These are phyloP conservation scores for Dothiorella sarmentorum DNA, from an alignment of 2,329 filamentous ascomycete species.

Conservation along the genomic window DNA sequence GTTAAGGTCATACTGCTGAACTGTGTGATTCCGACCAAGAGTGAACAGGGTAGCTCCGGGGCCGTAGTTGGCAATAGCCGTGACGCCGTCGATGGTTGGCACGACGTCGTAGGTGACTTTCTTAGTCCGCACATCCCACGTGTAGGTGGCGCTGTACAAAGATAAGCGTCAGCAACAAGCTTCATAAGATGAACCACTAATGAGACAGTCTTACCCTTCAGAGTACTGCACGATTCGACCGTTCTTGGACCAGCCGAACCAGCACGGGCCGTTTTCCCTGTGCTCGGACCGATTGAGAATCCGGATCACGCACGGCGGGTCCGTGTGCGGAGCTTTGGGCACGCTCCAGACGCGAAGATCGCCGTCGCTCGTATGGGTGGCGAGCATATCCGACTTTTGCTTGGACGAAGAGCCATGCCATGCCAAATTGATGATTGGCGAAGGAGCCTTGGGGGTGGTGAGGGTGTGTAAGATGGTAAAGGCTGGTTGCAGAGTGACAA, in stretches of 20 bases:
- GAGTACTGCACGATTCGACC: slow-evolving; percentile 90
- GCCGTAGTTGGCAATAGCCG: slow-evolving; percentile 82
- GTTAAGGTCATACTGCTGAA: slow-evolving; percentile 94
- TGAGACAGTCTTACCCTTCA: slow-evolving; percentile 66
- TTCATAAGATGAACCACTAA: not conserved
- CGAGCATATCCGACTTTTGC: slow-evolving; percentile 97
- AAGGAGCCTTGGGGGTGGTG: slow-evolving; percentile 77
- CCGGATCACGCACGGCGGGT: slow-evolving; percentile 83
- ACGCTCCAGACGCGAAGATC: slow-evolving; percentile 97
- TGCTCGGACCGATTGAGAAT: slow-evolving; percentile 78
- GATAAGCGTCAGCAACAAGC: slow-evolving; percentile 24
- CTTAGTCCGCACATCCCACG: slow-evolving; percentile 97
- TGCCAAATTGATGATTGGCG: slow-evolving; percentile 78
- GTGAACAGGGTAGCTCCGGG: slow-evolving; percentile 91
- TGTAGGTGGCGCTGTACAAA: slow-evolving; percentile 17
- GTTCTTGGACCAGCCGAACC: slow-evolving; percentile 99
- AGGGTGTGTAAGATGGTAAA: slow-evolving; percentile 95
- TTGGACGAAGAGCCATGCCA: slow-evolving; percentile 97
- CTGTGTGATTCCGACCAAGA: slow-evolving; percentile 78
- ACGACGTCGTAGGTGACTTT: slow-evolving; percentile 87
- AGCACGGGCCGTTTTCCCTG: slow-evolving; percentile 69
- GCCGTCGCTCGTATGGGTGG: slow-evolving; percentile 85
- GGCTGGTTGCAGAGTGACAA: slow-evolving; percentile 82
- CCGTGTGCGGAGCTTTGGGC: slow-evolving; percentile 69
- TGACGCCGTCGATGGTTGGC: slow-evolving; percentile 76